These are phyloP conservation scores for Colletotrichum theobromicola DNA, from an alignment of 2,329 filamentous ascomycete species.

Conservation along the genomic window DNA sequence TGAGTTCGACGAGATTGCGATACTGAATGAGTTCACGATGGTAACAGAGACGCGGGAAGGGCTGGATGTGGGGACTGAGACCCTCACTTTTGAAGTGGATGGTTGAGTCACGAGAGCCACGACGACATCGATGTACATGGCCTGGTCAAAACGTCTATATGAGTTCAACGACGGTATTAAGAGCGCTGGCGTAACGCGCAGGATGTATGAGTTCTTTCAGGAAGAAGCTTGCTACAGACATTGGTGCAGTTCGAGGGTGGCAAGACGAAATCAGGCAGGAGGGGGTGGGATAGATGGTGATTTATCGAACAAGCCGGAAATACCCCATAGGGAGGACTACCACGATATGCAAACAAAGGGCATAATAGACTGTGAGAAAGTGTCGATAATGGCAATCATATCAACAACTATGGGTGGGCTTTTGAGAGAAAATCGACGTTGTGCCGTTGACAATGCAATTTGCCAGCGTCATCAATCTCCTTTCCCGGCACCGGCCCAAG, in stretches of 20 bases:
- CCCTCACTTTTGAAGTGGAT: not conserved
- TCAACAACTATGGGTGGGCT: not conserved
- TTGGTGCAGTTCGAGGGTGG: not conserved
- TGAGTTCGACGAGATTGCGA: conserved; percentile 8
- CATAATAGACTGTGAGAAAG: not conserved
- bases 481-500: not conserved
- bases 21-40: conserved; percentile 5
- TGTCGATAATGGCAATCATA: not conserved
- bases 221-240: not conserved
- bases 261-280: not conserved
- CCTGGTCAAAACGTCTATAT: not conserved
- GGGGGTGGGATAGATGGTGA: not conserved
- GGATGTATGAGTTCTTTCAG: not conserved
- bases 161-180: not conserved
- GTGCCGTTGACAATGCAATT: not conserved
- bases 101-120: not conserved
- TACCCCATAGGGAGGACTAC: not conserved
- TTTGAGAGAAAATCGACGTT: not conserved
- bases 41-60: not conserved
- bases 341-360: not conserved
- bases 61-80: not conserved
- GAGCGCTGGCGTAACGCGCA: not conserved
- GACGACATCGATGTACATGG: not conserved
- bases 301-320: not conserved
- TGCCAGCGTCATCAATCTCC: not conserved